These are phyloP conservation scores for Leishmania guyanensis DNA, from an alignment of 208 protist species.

Conservation along the genomic window DNA sequence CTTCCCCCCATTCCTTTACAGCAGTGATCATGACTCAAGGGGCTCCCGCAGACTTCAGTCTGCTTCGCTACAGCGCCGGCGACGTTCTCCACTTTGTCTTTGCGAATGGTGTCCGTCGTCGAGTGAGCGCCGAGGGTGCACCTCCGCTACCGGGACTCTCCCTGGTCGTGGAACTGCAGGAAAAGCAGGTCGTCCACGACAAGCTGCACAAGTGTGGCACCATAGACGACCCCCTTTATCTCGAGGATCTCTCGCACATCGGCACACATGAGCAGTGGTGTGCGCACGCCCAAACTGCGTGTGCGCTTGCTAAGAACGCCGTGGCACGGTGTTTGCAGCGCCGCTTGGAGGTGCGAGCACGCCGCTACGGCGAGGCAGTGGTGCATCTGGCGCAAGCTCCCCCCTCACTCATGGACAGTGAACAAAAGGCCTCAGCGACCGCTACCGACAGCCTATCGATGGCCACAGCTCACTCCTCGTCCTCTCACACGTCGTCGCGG, in stretches of 20 bases:
- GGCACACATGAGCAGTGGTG: slow-evolving; percentile 24
- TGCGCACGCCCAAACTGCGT: slow-evolving; percentile 28
- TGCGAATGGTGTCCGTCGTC: slow-evolving; percentile 6
- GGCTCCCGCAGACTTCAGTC: neutral
- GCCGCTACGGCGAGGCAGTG: slow-evolving; percentile 28
- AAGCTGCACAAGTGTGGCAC: slow-evolving; percentile 1
- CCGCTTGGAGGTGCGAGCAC: slow-evolving; percentile 18
- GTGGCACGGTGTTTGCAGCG: slow-evolving; percentile 8
- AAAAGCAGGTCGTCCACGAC: slow-evolving; percentile 4
- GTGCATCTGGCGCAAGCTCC: slow-evolving; percentile 13
- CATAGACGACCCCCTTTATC: slow-evolving; percentile 21
- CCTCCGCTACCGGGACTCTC: slow-evolving; percentile 12
- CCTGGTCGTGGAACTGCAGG: slow-evolving; percentile 22
- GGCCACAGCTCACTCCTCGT: neutral
- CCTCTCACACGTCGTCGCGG: neutral
- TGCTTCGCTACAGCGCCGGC: slow-evolving; percentile 17
- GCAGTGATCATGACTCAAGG: neutral
- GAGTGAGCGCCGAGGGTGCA: neutral
- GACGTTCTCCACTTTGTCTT: slow-evolving; percentile 29
- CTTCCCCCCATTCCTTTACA: neutral
- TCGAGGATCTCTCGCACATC: neutral
- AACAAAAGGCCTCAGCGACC: neutral
- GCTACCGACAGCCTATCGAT: no score
- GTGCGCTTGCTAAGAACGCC: slow-evolving; percentile 27
- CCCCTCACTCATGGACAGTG: neutral